These are phyloP conservation scores for Somion occarium DNA, from an alignment of 1,284 basidiomycete genomes.

Conservation along the genomic window DNA sequence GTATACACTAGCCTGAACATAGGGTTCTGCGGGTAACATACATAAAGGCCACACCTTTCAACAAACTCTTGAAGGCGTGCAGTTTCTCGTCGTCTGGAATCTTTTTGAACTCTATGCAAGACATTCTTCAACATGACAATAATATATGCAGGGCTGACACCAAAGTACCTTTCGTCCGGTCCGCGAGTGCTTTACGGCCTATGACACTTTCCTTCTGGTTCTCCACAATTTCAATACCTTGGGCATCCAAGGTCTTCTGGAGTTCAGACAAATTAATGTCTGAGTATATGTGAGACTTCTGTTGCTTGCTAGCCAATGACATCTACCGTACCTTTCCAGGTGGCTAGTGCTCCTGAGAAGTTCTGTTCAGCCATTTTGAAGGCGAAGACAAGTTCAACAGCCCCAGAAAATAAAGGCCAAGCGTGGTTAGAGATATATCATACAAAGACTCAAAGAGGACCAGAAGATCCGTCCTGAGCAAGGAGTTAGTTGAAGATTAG, in stretches of 20 bases:
- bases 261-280: constrained; percentile 86
- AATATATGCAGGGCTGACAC: too few species aligned
- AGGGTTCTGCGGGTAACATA: too few species aligned
- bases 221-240: constrained; percentile 93
- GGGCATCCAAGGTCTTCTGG: constrained; percentile 88
- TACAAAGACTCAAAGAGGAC: not conserved
- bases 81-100: constrained; percentile 84
- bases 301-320: not conserved
- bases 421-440: too few species aligned
- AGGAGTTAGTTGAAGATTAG: not conserved
- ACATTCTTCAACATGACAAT: not conserved
- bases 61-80: constrained; percentile 78
- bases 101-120: constrained; percentile 82
- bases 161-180: constrained; percentile 82
- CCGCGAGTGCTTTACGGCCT: constrained; percentile 88
- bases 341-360: constrained; percentile 81
- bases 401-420: not conserved
- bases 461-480: not conserved
- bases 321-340: constrained; percentile 72
- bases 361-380: constrained; percentile 47
- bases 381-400: not conserved
- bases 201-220: constrained; percentile 95
- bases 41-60: constrained; percentile 59
- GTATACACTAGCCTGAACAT: constrained; percentile 2
- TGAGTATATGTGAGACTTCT: constrained; percentile 26